Percentiles rank a stretch among this genome's conserved stretches.
These are phyloP conservation scores for Hirschioporus abietinus DNA, from an alignment of 768 basidiomycete species.

Conservation along the genomic window DNA sequence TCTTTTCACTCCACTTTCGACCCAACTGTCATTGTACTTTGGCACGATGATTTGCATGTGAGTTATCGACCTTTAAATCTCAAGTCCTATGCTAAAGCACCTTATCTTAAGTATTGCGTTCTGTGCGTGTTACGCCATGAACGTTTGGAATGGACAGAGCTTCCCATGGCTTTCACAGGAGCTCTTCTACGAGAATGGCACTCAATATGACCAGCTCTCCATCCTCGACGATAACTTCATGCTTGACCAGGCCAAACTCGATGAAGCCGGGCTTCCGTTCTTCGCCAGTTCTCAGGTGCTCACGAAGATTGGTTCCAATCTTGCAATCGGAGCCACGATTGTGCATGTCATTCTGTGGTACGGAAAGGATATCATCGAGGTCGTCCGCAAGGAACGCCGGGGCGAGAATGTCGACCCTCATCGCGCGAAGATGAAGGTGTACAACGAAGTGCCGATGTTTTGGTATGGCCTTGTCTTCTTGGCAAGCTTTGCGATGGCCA, in stretches of 20 bases:
- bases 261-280: conserved; percentile 40
- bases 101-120: conserved; percentile 27
- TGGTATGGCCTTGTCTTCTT: conserved; percentile 44
- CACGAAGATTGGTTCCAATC: conserved; percentile 31
- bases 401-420: conserved; percentile 46
- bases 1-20: conserved; percentile 26
- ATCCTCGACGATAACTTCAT: conserved; percentile 50
- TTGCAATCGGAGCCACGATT: conserved; percentile 42
- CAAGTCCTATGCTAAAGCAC: background rate
- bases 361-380: conserved; percentile 38
- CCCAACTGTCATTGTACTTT: conserved; percentile 19
- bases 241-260: conserved; percentile 45
- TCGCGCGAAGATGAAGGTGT: conserved; percentile 48
- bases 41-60: conserved; percentile 30
- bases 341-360: conserved; percentile 44
- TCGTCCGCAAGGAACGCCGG: conserved; percentile 34
- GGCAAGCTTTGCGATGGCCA: conserved; percentile 43
- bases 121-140: conserved; percentile 38
- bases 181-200: conserved; percentile 48
- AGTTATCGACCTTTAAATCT: conserved; percentile 26
- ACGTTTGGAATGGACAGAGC: conserved; percentile 52
- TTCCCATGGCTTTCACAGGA: conserved; percentile 49
- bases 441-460: conserved; percentile 41
- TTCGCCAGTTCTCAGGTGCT: conserved; percentile 41
- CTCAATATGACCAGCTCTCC: conserved; percentile 43